phyloP scores from a whole-genome alignment of 2,329 filamentous ascomycete genomes.

The Sporothrix euskadiensis region DNA sequence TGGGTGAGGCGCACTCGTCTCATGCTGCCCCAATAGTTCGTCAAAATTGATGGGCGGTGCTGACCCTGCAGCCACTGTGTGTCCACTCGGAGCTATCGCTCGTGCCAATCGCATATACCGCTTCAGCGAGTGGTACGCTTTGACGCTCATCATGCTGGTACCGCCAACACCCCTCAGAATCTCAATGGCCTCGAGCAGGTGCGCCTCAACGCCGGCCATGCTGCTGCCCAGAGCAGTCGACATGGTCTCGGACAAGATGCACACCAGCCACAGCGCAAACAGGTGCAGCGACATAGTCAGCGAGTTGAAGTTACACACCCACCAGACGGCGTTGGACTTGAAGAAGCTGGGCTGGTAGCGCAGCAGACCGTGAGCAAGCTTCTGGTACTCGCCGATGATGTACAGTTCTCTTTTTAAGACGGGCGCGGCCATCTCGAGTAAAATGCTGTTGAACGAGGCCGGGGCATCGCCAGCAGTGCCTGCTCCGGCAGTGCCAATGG shows the following conservation, averaged over 20 bases:
- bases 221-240: constrained; percentile 12
- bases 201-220: constrained; percentile 8
- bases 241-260: constrained; percentile 22
- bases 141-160: constrained; percentile 33
- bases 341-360: constrained; percentile 33
- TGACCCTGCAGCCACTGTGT: not conserved
- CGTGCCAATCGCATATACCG: constrained; percentile 27
- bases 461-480: not conserved
- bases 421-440: constrained; percentile 30
- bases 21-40: not conserved
- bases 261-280: constrained; percentile 37
- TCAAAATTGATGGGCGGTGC: constrained; percentile 11
- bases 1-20: not conserved
- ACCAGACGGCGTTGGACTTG: constrained; percentile 38
- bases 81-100: constrained; percentile 12
- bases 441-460: not conserved
- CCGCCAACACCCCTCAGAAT: constrained; percentile 27
- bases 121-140: constrained; percentile 30
- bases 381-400: constrained; percentile 33
- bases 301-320: constrained; percentile 39
- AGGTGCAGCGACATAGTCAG: constrained; percentile 37
- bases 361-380: constrained; percentile 32
- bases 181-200: constrained; percentile 25
- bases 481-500: not conserved
- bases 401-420: constrained; percentile 34